Percentiles rank a stretch among this genome's conserved stretches.
phyloP scores from a whole-genome alignment of 1,139 yeast genomes.

The Yamadazyma atlantica region DNA sequence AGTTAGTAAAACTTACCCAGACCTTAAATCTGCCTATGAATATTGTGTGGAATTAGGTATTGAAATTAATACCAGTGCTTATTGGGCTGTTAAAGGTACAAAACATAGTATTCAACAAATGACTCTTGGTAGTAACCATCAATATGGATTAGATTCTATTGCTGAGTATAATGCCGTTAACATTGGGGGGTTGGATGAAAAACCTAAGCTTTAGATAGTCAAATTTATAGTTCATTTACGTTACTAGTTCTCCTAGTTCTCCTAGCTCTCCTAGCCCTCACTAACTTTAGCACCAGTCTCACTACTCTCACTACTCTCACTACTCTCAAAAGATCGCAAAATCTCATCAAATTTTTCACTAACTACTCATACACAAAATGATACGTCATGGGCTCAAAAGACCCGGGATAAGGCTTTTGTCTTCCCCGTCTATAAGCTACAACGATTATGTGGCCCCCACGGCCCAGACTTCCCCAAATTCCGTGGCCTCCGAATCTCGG shows the following conservation, averaged over 20 bases:
- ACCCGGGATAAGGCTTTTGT: constrained; percentile 3
- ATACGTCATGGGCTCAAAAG: constrained; percentile 8
- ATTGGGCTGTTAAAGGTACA: constrained; percentile 68
- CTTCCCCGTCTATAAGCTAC: background rate
- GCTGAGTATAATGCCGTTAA: constrained; percentile 53
- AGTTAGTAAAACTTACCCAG: constrained; percentile 46
- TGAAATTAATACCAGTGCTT: constrained; percentile 47
- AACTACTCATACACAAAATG: no score
- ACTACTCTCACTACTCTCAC: no score
- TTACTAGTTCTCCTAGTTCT: no score
- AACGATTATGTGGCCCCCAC: background rate
- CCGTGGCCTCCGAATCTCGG: background rate
- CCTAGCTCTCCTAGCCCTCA: no score
- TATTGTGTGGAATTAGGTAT: constrained; percentile 52
- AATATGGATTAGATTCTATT: constrained; percentile 51
- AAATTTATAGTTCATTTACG: no score
- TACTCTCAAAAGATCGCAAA: no score
- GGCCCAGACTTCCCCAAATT: no score
- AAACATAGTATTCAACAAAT: constrained; percentile 59
- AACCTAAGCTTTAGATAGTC: constrained; percentile 5
- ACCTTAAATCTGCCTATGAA: constrained; percentile 50
- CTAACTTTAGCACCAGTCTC: no score
- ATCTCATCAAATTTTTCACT: constrained; percentile 7
- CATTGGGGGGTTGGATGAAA: constrained; percentile 23
- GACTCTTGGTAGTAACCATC: constrained; percentile 43